Percentiles rank a stretch among this genome's conserved stretches.
Conservation (phyloP, 1,139 yeast genomes). For the Pichia sp. region DNA sequence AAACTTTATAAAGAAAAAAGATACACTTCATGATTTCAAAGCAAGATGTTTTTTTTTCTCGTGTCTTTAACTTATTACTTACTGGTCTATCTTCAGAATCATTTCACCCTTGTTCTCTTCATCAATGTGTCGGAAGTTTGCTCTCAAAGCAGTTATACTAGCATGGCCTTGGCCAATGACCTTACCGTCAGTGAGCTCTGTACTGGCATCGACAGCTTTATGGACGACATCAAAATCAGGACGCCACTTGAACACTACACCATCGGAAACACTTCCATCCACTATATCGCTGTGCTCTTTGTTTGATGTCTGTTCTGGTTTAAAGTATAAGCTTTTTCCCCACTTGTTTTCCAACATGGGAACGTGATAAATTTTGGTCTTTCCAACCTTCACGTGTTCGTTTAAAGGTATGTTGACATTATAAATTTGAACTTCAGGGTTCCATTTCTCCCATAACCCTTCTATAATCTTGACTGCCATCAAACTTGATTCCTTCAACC, state of each 20-base stretch:
- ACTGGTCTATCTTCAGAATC: conserved; percentile 23
- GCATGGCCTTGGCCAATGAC: conserved; percentile 46
- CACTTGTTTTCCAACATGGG: conserved; percentile 78
- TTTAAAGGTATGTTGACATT: conserved; percentile 80
- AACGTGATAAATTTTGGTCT: conserved; percentile 64
- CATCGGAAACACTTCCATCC: conserved; percentile 38
- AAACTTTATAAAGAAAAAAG: background rate
- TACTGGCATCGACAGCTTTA: conserved; percentile 50
- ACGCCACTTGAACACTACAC: conserved; percentile 63
- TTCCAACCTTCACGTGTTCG: conserved; percentile 32
- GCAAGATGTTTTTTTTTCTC: background rate
- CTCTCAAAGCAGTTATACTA: conserved; percentile 81
- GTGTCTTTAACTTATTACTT: conserved; percentile 2
- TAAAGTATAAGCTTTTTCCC: conserved; percentile 37
- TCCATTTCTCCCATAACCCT: conserved; percentile 58
- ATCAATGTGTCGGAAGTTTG: conserved; percentile 61
- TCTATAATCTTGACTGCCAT: conserved; percentile 60
- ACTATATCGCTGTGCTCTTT: conserved; percentile 40
- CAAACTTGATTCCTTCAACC: conserved; percentile 62
- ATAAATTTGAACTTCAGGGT: conserved; percentile 57
- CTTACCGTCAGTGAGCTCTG: conserved; percentile 49
- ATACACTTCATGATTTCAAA: background rate
- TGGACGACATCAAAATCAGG: conserved; percentile 77
- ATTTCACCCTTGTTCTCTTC: conserved; percentile 41
- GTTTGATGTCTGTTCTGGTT: conserved; percentile 8